Conservation (phyloP, 2,329 filamentous ascomycete genomes). For the Ascochyta fabae region DNA sequence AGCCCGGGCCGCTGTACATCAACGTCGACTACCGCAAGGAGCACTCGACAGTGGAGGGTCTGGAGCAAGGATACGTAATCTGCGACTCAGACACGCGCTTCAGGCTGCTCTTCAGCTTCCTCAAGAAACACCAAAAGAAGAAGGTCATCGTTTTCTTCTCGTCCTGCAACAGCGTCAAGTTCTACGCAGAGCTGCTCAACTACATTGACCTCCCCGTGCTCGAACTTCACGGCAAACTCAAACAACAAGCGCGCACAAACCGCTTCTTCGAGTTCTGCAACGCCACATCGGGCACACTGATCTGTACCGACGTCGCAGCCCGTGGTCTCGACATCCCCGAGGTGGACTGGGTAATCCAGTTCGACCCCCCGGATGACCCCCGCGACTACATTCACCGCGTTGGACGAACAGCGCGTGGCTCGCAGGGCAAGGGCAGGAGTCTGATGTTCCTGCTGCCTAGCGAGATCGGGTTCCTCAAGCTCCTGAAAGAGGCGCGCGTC, state of each 20-base stretch:
- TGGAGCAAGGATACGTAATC: constrained; percentile 95
- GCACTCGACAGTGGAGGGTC: constrained; percentile 87
- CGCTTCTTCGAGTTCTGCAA: constrained; percentile 98
- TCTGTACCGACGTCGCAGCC: constrained; percentile 96
- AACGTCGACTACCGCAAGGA: constrained; percentile 92
- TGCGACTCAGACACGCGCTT: constrained; percentile 95
- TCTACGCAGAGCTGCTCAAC: constrained; percentile 92
- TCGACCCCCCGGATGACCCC: constrained; percentile 90
- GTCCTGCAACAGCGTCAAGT: constrained; percentile 91
- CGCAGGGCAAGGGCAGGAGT: constrained; percentile 82
- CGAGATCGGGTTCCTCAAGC: constrained; percentile 89
- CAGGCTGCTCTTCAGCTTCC: constrained; percentile 89
- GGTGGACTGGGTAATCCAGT: constrained; percentile 92
- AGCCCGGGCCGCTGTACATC: constrained; percentile 91
- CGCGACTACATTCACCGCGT: constrained; percentile 78
- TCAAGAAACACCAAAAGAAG: constrained; percentile 91
- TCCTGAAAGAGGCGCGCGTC: constrained; percentile 89
- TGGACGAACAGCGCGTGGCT: constrained; percentile 88
- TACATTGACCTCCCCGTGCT: constrained; percentile 94
- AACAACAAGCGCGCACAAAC: constrained; percentile 98
- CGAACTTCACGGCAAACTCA: constrained; percentile 88
- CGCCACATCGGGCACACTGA: constrained; percentile 82
- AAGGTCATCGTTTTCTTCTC: constrained; percentile 96
- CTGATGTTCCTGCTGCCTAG: constrained; percentile 92
- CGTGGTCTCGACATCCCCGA: constrained; percentile 93